These are phyloP conservation scores for Suillus spraguei DNA, from an alignment of 768 basidiomycete species.

Conservation along the genomic window DNA sequence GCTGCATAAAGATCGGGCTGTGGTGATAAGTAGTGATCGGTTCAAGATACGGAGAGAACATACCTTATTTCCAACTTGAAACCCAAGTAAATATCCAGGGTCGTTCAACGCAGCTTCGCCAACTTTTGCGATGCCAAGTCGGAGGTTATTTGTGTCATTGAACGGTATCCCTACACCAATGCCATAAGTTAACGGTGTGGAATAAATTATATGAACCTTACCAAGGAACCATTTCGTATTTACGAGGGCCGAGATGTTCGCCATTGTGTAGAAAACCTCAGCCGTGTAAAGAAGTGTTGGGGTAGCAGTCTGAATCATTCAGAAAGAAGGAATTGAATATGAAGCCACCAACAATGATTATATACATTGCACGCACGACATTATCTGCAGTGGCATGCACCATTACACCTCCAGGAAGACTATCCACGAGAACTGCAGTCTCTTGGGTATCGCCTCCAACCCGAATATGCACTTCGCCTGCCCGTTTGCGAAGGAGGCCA, in stretches of 20 bases:
- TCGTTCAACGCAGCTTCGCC: constrained; percentile 45
- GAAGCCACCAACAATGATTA: constrained; percentile 31
- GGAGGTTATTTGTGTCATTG: constrained; percentile 24
- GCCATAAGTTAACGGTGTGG: not conserved
- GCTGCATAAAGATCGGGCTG: constrained; percentile 49
- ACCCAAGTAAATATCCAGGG: constrained; percentile 39
- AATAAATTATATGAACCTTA: constrained; percentile 3
- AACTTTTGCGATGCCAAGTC: constrained; percentile 39
- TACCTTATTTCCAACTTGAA: constrained; percentile 60
- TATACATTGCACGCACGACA: constrained; percentile 19
- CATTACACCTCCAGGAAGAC: constrained; percentile 27
- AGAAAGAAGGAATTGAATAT: constrained; percentile 25
- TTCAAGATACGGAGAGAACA: constrained; percentile 12
- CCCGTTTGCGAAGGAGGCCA: constrained; percentile 46
- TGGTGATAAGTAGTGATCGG: constrained; percentile 38
- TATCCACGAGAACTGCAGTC: constrained; percentile 30
- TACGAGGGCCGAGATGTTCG: constrained; percentile 45
- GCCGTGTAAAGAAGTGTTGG: constrained; percentile 51
- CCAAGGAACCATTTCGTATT: constrained; percentile 53
- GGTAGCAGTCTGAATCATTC: constrained; percentile 43
- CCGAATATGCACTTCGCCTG: constrained; percentile 43
- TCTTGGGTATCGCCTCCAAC: constrained; percentile 60
- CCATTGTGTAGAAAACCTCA: constrained; percentile 52
- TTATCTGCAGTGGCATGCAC: constrained; percentile 21
- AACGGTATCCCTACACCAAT: constrained; percentile 19